These are phyloP conservation scores for Flaveria robusta DNA, from an alignment of 129 eudicot species.

Conservation along the genomic window DNA sequence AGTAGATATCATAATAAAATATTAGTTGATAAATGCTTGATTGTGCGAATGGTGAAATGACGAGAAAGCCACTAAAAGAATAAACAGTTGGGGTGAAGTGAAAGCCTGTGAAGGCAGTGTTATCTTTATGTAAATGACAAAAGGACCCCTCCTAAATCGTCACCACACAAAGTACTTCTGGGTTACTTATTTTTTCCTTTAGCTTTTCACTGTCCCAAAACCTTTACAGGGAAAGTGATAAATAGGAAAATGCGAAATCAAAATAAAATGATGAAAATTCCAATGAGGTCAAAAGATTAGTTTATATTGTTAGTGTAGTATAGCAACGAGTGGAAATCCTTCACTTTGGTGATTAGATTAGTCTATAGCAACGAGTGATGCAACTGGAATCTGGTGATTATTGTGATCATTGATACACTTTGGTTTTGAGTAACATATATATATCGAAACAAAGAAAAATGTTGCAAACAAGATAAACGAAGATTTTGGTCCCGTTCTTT, in stretches of 20 bases:
- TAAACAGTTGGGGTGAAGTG: slow-evolving; percentile 19
- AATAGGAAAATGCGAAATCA: neutral
- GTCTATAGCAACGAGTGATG: too few species aligned
- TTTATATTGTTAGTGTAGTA: neutral
- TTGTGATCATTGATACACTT: too few species aligned
- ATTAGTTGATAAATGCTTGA: too few species aligned
- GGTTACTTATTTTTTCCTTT: slow-evolving; percentile 18
- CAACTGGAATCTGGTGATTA: too few species aligned
- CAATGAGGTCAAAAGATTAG: neutral
- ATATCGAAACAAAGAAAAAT: neutral
- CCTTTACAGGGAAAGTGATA: slow-evolving; percentile 32
- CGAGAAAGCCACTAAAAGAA: slow-evolving; percentile 4
- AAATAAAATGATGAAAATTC: neutral
- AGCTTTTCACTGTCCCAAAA: slow-evolving; percentile 37
- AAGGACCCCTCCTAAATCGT: slow-evolving; percentile 37
- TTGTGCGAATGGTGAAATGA: neutral
- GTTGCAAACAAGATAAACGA: slow-evolving; percentile 26
- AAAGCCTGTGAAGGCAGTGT: slow-evolving; percentile 14
- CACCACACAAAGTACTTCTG: slow-evolving; percentile 29
- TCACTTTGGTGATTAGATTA: too few species aligned
- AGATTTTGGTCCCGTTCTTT: slow-evolving; percentile 29
- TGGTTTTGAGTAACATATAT: too few species aligned
- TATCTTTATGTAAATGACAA: slow-evolving; percentile 35
- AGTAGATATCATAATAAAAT: too few species aligned
- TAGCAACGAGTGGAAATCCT: neutral